phyloP scores from a whole-genome alignment of 2,329 filamentous ascomycete genomes.

The Monilinia polystroma region DNA sequence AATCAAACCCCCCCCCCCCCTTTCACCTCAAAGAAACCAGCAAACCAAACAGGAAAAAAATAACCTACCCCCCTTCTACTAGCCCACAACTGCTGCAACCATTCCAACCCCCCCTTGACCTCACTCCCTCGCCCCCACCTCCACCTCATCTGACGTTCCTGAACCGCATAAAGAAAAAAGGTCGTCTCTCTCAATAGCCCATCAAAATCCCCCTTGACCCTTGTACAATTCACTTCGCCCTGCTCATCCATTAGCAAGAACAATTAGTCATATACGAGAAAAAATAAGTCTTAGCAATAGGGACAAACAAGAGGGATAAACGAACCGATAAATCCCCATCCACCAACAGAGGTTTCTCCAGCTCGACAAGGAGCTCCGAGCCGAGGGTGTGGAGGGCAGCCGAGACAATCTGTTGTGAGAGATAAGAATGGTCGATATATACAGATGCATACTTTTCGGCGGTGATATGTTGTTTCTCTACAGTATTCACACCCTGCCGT shows the following conservation, averaged over 20 bases:
- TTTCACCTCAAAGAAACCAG: not conserved
- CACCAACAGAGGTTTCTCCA: conserved; percentile 32
- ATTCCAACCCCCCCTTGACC: conserved; percentile 33
- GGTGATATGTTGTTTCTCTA: conserved; percentile 16
- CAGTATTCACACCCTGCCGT: no score
- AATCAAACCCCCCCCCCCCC: no score
- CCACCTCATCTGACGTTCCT: conserved; percentile 35
- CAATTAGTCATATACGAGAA: not conserved
- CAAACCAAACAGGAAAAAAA: conserved; percentile 8
- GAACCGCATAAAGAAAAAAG: conserved; percentile 35
- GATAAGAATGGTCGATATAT: not conserved
- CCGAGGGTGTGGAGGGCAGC: conserved; percentile 32
- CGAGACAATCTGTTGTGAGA: conserved; percentile 28
- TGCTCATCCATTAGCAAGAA: conserved; percentile 5
- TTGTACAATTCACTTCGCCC: conserved; percentile 23
- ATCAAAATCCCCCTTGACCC: conserved; percentile 33
- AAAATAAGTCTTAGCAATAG: not conserved
- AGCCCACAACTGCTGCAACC: conserved; percentile 40
- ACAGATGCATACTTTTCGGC: not conserved
- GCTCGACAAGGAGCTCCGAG: conserved; percentile 29
- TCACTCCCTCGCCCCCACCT: conserved; percentile 29
- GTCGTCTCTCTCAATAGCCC: conserved; percentile 35
- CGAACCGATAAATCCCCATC: not conserved
- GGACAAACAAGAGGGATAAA: not conserved
- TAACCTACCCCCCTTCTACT: conserved; percentile 37